Percentiles rank a stretch among this genome's conserved stretches.
Conservation (phyloP, 2,329 filamentous ascomycete species). For the Cladosporium sp. region DNA sequence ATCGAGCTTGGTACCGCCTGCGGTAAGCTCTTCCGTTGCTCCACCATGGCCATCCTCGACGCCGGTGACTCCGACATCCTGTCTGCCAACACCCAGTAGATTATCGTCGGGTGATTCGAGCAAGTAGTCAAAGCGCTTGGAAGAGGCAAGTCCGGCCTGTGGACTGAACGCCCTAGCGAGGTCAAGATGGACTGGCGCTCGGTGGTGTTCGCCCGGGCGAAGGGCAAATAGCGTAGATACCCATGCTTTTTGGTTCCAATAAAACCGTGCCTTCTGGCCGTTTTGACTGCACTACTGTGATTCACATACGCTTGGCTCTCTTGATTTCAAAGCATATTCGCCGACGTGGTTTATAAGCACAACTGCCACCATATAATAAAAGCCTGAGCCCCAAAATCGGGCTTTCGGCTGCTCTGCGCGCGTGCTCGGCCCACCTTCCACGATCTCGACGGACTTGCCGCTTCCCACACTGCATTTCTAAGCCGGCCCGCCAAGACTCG, state of each 20-base stretch:
- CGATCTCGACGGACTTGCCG: too few species aligned
- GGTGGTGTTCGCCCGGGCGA: conserved; percentile 4
- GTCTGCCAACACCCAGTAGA: conserved; percentile 55
- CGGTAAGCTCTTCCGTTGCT: conserved; percentile 98
- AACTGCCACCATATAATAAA: too few species aligned
- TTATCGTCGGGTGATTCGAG: conserved; percentile 7
- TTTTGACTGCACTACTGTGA: conserved; percentile 1
- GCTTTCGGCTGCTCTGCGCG: too few species aligned
- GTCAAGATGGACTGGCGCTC: conserved; percentile 6
- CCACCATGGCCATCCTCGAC: conserved; percentile 46
- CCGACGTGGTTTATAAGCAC: too few species aligned
- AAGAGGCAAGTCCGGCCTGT: conserved; percentile 1
- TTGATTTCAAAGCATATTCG: too few species aligned
- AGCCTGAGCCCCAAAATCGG: too few species aligned
- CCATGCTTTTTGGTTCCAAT: conserved; percentile 8
- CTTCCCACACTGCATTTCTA: too few species aligned
- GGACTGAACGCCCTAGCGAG: conserved; percentile 3
- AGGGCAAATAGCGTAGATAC: conserved; percentile 10
- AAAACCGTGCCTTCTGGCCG: conserved; percentile 7
- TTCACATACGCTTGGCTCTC: too few species aligned
- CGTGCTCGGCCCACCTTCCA: too few species aligned
- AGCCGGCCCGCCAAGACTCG: too few species aligned
- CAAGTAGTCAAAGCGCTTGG: conserved; percentile 10
- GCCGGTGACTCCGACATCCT: conserved; percentile 54
- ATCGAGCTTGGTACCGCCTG: conserved; percentile 97